These are phyloP conservation scores for Scedosporium aurantiacum DNA, from an alignment of 2,329 filamentous ascomycete species.

Conservation along the genomic window DNA sequence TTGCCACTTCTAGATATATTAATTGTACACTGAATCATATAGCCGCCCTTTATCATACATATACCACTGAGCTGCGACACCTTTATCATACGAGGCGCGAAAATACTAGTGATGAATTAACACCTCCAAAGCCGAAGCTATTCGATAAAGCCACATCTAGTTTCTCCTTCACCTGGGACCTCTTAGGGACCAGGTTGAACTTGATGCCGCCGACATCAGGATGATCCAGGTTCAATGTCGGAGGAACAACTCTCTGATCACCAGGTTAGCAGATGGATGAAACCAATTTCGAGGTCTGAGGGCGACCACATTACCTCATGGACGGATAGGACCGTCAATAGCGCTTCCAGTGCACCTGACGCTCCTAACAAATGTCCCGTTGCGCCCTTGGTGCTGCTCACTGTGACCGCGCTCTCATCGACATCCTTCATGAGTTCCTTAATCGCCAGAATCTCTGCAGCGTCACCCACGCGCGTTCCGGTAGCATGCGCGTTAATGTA, in stretches of 20 bases:
- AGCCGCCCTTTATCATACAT: not conserved
- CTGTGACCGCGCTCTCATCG: slow-evolving; percentile 54
- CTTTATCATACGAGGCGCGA: slow-evolving; percentile 18
- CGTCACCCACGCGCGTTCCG: slow-evolving; percentile 73
- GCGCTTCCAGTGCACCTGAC: slow-evolving; percentile 78
- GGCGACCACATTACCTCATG: slow-evolving; percentile 50
- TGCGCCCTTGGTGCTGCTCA: slow-evolving; percentile 91
- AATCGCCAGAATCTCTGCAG: slow-evolving; percentile 78
- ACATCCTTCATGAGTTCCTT: slow-evolving; percentile 60
- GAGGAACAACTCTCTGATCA: slow-evolving; percentile 64
- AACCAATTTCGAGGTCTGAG: not conserved
- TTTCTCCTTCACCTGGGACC: slow-evolving; percentile 52
- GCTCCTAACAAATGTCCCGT: slow-evolving; percentile 86
- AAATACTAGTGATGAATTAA: slow-evolving; percentile 84
- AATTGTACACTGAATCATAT: not conserved
- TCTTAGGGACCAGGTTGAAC: slow-evolving; percentile 75
- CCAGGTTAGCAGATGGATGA: slow-evolving; percentile 8
- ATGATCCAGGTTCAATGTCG: slow-evolving; percentile 70
- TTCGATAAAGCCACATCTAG: slow-evolving; percentile 77
- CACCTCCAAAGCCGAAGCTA: slow-evolving; percentile 96
- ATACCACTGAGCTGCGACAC: too few species aligned
- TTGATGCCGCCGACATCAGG: slow-evolving; percentile 51
- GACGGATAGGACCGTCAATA: slow-evolving; percentile 74
- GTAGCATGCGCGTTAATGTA: slow-evolving; percentile 97
- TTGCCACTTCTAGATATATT: not conserved